Evolutionary conservation across 2,329 filamentous ascomycete species (phyloP), one percentile per base, ranked within the genome.

Genomic region (Ophiosphaerella korrae): DNA sequence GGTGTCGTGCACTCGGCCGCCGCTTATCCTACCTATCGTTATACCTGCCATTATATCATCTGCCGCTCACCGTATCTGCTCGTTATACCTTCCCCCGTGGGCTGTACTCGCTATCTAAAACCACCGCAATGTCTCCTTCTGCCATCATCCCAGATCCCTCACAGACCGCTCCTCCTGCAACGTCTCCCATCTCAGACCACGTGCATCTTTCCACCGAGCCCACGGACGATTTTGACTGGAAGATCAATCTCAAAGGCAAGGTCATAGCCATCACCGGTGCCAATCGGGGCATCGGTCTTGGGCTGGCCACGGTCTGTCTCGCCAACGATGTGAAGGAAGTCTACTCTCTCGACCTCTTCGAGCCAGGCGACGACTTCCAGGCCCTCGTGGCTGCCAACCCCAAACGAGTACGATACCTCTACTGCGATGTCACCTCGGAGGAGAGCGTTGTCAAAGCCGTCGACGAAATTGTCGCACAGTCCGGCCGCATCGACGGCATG

Each of bases 381-480:
- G 66, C 66, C 7, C 67, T 78, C 3, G 64, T 71, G 39, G 76
- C 78, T 56, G 66, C 70, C 5, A 74, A 76, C 57, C 73, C 76
- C 12, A 75, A 76, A 48, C 68, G 68, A 18, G 62, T 82, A 14
- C 69, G 73, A 44, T 80, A 77, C 61, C 63, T 80, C 48, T 64
- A 79, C 46, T 77, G 77, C 59, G 74, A 82, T 60, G 78, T 82
- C 2, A 81, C 80, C 0, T 72, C 77, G 13, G 78, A 82, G 55
- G 71, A 73, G 24, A 79, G 67, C 37, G 75, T 81, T 26, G 75
- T 65, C 0, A 72, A 71, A 12, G 77, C 77, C 2, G 64, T 82
- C 1, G 78, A 82, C 50, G 62, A 74, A 41, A 78, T 82, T 16
- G 68, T 82, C 8, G 66, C 66, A n/a, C 73, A 79, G 45, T 71